A percentile compares a stretch with the other conserved stretches of the same genome.
These are phyloP conservation scores for Arachnomyces sp. DNA, from an alignment of 2,329 filamentous ascomycete species.

Conservation along the genomic window DNA sequence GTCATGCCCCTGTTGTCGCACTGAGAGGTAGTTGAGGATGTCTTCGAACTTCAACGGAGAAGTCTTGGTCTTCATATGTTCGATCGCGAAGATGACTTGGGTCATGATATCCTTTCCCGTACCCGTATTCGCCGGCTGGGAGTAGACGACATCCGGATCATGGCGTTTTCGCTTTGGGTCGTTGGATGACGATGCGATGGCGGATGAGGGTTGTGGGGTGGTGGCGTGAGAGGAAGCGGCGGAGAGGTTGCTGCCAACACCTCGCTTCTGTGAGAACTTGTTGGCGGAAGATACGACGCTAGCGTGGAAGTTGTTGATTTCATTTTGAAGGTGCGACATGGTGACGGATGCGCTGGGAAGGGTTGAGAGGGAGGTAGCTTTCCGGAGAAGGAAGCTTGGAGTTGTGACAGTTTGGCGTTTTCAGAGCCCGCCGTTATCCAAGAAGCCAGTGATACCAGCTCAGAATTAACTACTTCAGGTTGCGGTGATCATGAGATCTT, in stretches of 20 bases:
- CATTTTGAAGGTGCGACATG: constrained; percentile 60
- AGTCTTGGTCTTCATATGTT: constrained; percentile 66
- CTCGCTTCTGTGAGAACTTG: constrained; percentile 49
- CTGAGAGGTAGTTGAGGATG: constrained; percentile 71
- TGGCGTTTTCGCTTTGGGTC: constrained; percentile 55
- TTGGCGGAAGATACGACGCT: constrained; percentile 55
- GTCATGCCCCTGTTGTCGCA: constrained; percentile 54
- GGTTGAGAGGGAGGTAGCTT: not conserved
- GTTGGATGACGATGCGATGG: constrained; percentile 24
- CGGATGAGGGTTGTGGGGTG: constrained; percentile 9
- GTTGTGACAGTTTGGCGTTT: no score
- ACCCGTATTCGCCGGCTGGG: constrained; percentile 66
- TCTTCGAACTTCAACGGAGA: constrained; percentile 62
- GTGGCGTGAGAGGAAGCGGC: constrained; percentile 35
- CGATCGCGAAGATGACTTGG: constrained; percentile 77
- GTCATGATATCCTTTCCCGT: constrained; percentile 76
- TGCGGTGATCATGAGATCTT: no score
- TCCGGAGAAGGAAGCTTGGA: no score
- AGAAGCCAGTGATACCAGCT: no score
- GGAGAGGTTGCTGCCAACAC: constrained; percentile 52
- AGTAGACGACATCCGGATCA: constrained; percentile 52
- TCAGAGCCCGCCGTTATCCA: no score
- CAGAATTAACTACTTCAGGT: no score
- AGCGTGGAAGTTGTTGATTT: constrained; percentile 55
- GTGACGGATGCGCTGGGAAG: constrained; percentile 14